These are phyloP conservation scores for Melastoma candidum DNA, from an alignment of 441 rosid genomes.

Conservation along the genomic window DNA sequence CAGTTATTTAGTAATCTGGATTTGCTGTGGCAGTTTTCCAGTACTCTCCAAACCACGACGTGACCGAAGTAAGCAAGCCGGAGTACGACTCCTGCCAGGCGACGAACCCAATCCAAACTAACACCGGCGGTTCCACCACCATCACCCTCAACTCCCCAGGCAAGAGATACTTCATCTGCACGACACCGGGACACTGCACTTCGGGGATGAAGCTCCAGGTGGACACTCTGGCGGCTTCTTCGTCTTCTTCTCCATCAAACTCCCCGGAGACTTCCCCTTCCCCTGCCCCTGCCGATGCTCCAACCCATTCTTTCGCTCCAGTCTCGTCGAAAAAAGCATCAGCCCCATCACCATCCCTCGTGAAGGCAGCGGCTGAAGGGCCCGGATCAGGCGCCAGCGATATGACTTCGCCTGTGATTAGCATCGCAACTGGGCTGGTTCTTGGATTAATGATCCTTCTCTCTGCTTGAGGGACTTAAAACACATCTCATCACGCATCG, in stretches of 20 bases:
- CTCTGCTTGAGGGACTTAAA: no score
- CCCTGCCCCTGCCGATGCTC: conserved; percentile 1
- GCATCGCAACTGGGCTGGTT: no score
- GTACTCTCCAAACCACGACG: conserved; percentile 34
- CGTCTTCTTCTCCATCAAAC: conserved; percentile 5
- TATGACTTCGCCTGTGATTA: no score
- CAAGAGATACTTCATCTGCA: conserved; percentile 73
- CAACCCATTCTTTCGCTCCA: background rate
- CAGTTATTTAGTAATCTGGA: no score
- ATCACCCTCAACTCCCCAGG: conserved; percentile 53
- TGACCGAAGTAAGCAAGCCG: conserved; percentile 50
- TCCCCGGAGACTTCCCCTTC: conserved; percentile 14
- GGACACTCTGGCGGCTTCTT: conserved; percentile 30
- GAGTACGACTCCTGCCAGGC: conserved; percentile 53
- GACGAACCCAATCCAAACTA: conserved; percentile 30
- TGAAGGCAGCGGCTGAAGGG: no score
- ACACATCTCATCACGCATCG: no score
- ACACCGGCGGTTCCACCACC: conserved; percentile 40
- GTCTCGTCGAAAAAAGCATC: no score
- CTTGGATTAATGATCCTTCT: no score
- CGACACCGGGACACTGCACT: conserved; percentile 51
- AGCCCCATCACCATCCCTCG: no score
- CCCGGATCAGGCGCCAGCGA: no score
- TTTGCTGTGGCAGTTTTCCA: conserved; percentile 23
- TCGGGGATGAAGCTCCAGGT: conserved; percentile 67